phyloP scores from a whole-genome alignment of 768 basidiomycete genomes.

The Mycena epipterygia region DNA sequence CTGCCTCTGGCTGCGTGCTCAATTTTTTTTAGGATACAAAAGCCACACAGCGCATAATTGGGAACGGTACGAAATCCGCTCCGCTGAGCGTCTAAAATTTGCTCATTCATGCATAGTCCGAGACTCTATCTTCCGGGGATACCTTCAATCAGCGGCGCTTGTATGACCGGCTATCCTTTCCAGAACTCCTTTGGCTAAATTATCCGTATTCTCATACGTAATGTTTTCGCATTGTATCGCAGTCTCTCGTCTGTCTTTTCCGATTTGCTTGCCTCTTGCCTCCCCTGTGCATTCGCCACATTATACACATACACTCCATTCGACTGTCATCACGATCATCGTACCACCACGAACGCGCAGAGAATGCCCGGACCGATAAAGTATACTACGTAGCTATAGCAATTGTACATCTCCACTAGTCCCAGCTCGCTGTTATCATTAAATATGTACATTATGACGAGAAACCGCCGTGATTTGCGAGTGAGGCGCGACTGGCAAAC shows the following conservation, averaged over 20 bases:
- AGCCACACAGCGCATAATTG: conserved; percentile 86
- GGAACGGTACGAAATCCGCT: conserved; percentile 66
- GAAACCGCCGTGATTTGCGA: no score
- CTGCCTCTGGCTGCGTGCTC: conserved; percentile 1
- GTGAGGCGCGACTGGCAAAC: no score
- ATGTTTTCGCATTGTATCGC: conserved; percentile 19
- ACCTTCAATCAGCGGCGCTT: conserved; percentile 78
- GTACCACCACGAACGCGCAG: neutral
- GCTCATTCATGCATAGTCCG: conserved; percentile 60
- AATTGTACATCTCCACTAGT: conserved; percentile 30
- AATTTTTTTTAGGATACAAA: conserved; percentile 74
- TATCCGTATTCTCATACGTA: conserved; percentile 32
- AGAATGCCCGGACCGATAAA: conserved; percentile 16
- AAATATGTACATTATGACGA: neutral
- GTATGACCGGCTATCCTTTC: conserved; percentile 57
- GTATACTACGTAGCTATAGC: conserved; percentile 14
- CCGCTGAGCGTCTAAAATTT: conserved; percentile 21
- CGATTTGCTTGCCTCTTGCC: conserved; percentile 12
- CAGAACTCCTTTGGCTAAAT: conserved; percentile 30
- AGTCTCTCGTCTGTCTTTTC: conserved; percentile 1
- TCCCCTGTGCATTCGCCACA: neutral
- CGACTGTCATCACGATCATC: neutral
- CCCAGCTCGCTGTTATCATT: conserved; percentile 2
- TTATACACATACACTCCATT: conserved; percentile 15
- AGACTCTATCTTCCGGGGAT: conserved; percentile 83